Conservation (phyloP, 2,329 filamentous ascomycete genomes). For the Cyphellophora attinorum region DNA sequence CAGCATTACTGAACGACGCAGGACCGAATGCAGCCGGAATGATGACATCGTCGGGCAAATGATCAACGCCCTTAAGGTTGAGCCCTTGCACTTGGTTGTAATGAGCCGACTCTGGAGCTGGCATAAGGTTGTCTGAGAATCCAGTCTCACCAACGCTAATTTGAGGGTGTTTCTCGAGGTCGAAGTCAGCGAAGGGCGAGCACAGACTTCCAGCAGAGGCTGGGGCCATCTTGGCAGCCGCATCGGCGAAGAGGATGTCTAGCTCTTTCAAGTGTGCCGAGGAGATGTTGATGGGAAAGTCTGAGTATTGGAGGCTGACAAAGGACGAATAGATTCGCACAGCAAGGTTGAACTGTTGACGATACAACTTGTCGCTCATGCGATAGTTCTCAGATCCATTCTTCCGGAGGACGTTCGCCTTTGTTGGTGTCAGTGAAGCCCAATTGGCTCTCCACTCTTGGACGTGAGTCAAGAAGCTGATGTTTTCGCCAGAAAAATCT, state of each 20-base stretch:
- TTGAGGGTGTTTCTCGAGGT: not conserved
- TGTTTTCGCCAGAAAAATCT: constrained; percentile 64
- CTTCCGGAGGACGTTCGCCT: constrained; percentile 11
- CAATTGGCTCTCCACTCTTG: constrained; percentile 44
- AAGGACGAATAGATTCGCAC: constrained; percentile 54
- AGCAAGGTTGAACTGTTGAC: constrained; percentile 48
- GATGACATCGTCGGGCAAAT: constrained; percentile 24
- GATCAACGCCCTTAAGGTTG: constrained; percentile 21
- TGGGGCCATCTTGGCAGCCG: constrained; percentile 32
- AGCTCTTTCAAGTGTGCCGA: constrained; percentile 46
- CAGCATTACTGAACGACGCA: constrained; percentile 49
- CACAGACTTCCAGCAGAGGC: constrained; percentile 32
- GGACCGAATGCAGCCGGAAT: constrained; percentile 38
- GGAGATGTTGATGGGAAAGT: constrained; percentile 59
- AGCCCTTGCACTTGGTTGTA: constrained; percentile 11
- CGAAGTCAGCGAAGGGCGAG: constrained; percentile 25
- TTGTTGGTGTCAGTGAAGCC: constrained; percentile 8
- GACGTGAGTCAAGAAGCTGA: constrained; percentile 54
- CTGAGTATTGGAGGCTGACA: constrained; percentile 50
- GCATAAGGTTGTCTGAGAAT: not conserved
- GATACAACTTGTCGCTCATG: constrained; percentile 25
- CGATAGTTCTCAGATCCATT: constrained; percentile 15
- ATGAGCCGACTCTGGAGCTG: constrained; percentile 1
- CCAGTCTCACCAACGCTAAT: not conserved
- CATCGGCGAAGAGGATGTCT: constrained; percentile 46